Base-by-base conservation (phyloP, 495 filamentous ascomycete genomes). In the Xylaria telfairii region DNA sequence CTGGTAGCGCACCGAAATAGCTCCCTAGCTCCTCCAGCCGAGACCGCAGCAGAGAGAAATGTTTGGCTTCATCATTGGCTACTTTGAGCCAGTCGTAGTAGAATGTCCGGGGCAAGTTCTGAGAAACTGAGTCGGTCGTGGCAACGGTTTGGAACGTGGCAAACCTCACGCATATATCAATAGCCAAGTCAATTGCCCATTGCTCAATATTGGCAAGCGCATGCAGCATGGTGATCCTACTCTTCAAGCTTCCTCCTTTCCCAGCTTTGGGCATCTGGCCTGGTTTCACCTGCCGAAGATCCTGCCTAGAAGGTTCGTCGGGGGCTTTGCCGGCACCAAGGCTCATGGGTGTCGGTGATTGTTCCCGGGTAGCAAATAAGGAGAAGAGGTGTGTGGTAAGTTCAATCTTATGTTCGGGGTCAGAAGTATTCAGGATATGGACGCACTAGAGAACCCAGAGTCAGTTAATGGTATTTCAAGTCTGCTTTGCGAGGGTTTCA, bases 71-170 rank as follows among this genome's bases (percentile, higher is more conserved):
- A 47, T 87, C 85, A 41, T 78, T 85, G 4, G 85, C 85, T 1
- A 87, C 85, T 68, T 87, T 87, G 26, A 87, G 71, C 85, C 85
- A 87, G 70, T 87, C 85, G 62, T 86, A 82, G 72, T 84, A 87
- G 69, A 84, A 87, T 6, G 85, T 80, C 1, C 85, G 82, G 0
- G 85, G 85, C 37, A 87, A 66, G 26, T 78, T 71, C 19, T 76
- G 77, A 2, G 77, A 72, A 28, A 19, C 57, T 32, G 76, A 71
- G 28, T 77, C 72, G 44, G 59, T 32, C 3, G 15, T 32, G 3
- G 60, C 46, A 28, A 13, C 39, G 6, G 81, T 84, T 19, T 81
- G 83, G 67, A 87, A 87, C 12, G 82, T 77, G 37, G 84, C 82
- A 63, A 87, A 87, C 26, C 85, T 81, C 8, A 86, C 80, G 62